Evolutionary conservation across 1,284 basidiomycete species (phyloP), one percentile per base, ranked within the genome.

Genomic region (Fomitopsis betulina): DNA sequence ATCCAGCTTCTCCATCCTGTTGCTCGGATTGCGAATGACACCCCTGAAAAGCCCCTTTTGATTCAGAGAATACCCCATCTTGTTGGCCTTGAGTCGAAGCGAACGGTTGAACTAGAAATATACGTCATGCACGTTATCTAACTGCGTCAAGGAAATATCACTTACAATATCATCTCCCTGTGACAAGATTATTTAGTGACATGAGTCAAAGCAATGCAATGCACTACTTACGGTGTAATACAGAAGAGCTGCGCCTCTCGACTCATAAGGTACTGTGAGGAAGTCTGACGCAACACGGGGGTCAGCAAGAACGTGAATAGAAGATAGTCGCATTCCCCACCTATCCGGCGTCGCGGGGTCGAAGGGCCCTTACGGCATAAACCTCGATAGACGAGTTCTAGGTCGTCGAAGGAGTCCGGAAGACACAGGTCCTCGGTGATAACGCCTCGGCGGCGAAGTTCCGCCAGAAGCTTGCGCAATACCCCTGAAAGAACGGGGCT

Each of bases 101-200:
- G 89, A 88, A 10, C 94, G 86, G 71, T 96, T 97, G 74, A 96
- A 96, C 91, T 94, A 67, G 42, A 33, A 27, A 12, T 35, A 8
- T 8, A 53, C 40, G 50, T 52, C n/a, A 38, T 5, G n/a, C 38
- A 9, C 37, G 21, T 17, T 12, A 12, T 27, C 23, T 12, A 12
- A 30, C 40, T 9, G 35, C 13, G 56, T 5, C 33, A 52, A 21
- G 30, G 57, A 27, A n/a, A 49, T 32, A 37, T 51, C 27, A 73
- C 84, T 66, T 67, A 92, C 92, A 55, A 94, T 89, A 69, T 92
- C 90, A 66, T 93, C 91, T 2, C 91, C 91, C 84, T 87, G 63
- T 5, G 54, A 56, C 67, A 72, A 17, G 69, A 23, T 37, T 23
- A 57, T 49, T 37, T 35, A 23, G 30, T 47, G 37, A 42, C 21